Base-by-base conservation (phyloP, 768 basidiomycete species). In the Boletus pseudopeckii region DNA sequence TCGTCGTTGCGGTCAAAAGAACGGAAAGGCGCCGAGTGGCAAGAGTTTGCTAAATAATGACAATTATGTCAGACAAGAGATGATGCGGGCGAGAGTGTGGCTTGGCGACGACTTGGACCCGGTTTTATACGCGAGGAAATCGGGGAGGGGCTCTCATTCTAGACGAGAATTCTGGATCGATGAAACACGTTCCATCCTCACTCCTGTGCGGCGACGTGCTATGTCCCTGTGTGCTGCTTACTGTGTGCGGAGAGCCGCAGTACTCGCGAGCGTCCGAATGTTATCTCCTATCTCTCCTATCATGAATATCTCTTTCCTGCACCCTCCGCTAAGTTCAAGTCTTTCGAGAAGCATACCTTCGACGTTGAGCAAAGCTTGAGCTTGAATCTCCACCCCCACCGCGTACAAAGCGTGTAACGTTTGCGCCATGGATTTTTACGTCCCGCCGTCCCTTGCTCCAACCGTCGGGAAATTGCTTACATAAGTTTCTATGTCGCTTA, bases 41-140 rank as follows among this genome's bases (percentile, higher is more conserved):
- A 9, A 28, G 28, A 9, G 28, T 28, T 28, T 34, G 47, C 20
- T 14, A 49, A 54, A 36, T 50, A 42, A 24, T 42, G 18, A 20
- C 7, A 40, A 51, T 64, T 65, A 64, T 46, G 64, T 65, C 58
- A 66, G 22, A 17, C 22, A 28, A 28, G 28, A 9, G 28, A 28
- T 9, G 28, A 28, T 9, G 28, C 9, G 17, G 42, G 42, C 8
- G 30, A 8, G 2, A 30, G 30, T 4, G 20, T 4, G 20, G 4
- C 20, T 32, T 22, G 20, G 6, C 15, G 7, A 36, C n/a, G 28
- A 39, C 17, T 41, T 24, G 42, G 10, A n/a, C 22, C 3, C 20
- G 1, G 5, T 7, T 56, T 51, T 63, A 62, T 62, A 63, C 36
- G 34, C 17, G 44, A 36, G 17, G 15, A 5, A 6, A 14, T 5